Base-by-base conservation (phyloP, 176 grass and related monocot genomes). In the Juncus effusus region DNA sequence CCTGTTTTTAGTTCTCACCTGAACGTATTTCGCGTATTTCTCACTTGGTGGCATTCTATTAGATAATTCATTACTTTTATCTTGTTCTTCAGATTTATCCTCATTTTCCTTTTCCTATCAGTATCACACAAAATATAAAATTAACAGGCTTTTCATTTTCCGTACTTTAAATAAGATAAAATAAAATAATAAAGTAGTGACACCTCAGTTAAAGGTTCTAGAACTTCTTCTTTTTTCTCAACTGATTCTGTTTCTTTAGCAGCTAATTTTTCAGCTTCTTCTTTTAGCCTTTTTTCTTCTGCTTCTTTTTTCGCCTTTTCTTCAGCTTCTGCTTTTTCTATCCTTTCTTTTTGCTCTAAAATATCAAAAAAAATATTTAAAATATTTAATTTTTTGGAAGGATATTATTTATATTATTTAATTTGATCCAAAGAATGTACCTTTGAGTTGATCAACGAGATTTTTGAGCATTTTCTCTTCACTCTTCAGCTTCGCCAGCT, bases 281-380 rank as follows among this genome's bases (percentile, higher is more conserved):
- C 89, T 80, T 89, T 99, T 35, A 87, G 69, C 69, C 65, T 90
- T 68, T 90, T 90, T 85, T 99, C 83, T 80, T 99, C 94, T 51
- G 84, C 81, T 58, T 99, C 94, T 84, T 93, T 99, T 61, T 70
- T 87, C 80, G 89, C 56, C 1, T 70, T 83, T 16, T 90, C 94
- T 83, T 85, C 89, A 55, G 92, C 80, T 74, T 99, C 85, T 62
- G 80, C 94, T 45, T 99, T 86, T 57, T 99, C 89, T 82, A 99
- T 93, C 42, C 82, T 76, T 64, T 60, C 87, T 78, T 99, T 99
- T 80, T 99, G 89, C 38, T 99, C 89, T 99, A 75, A 14, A 28
- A 73, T 13, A 73, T 49, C 4, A 82, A 36, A 16, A 6, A 72
- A 28, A 59, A 59, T n/a, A n/a, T 12, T 51, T 66, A 66, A 59